phyloP scores from a whole-genome alignment of 768 basidiomycete genomes.

The Lactifluus pinguis region DNA sequence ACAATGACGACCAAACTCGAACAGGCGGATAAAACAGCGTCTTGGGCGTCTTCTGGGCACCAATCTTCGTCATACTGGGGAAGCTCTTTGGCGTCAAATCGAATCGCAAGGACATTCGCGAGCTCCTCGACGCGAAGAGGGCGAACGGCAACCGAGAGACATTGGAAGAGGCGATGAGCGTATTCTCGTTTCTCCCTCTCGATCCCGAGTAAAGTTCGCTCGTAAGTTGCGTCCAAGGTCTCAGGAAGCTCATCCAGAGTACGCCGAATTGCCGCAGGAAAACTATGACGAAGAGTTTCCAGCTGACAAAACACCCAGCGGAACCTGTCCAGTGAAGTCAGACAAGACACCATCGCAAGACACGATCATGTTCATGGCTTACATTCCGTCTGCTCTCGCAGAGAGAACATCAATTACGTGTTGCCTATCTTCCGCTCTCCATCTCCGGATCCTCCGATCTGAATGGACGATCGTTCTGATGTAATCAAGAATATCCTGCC shows the following conservation, averaged over 20 bases:
- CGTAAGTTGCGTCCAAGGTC: constrained; percentile 2
- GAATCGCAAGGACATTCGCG: not conserved
- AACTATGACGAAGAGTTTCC: not conserved
- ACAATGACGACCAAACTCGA: not conserved
- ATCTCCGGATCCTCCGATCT: not conserved
- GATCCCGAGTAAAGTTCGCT: not conserved
- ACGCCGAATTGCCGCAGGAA: not conserved
- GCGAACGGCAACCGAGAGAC: not conserved
- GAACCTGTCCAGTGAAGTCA: not conserved
- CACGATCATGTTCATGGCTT: not conserved
- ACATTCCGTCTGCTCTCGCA: not conserved
- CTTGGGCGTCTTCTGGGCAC: not conserved
- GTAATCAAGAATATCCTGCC: not conserved
- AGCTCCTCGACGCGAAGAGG: constrained; percentile 9
- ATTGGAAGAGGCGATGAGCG: constrained; percentile 2
- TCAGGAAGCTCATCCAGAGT: not conserved
- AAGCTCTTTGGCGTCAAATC: not conserved
- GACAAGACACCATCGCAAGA: too few species aligned
- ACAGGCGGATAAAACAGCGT: not conserved
- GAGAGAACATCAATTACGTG: not conserved
- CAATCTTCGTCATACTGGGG: not conserved
- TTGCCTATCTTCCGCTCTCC: not conserved
- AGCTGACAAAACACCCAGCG: constrained; percentile 4
- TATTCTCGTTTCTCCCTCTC: not conserved
- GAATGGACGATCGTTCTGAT: not conserved